Conservation (phyloP, 164 flowering plant species). For the Vitis amurensis region DNA sequence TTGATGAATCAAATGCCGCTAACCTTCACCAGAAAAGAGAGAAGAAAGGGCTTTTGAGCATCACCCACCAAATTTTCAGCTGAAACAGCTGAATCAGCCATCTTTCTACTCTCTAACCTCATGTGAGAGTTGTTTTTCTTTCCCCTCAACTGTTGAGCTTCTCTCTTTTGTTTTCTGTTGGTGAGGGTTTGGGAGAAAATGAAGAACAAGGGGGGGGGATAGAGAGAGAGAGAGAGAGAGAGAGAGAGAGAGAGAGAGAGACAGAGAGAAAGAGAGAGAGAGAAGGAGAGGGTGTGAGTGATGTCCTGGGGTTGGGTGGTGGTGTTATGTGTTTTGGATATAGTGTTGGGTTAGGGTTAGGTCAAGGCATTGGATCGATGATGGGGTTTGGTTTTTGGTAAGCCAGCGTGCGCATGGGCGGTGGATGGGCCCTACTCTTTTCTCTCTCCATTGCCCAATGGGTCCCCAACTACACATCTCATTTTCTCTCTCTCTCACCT, state of each 20-base stretch:
- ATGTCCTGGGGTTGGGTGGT: slow-evolving; percentile 4
- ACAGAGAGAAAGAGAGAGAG: slow-evolving; percentile 7
- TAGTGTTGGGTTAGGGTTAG: slow-evolving; percentile 57
- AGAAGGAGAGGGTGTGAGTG: slow-evolving; percentile 9
- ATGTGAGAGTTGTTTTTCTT: slow-evolving; percentile 5
- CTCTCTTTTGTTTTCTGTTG: slow-evolving; percentile 3
- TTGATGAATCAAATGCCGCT: slow-evolving; percentile 21
- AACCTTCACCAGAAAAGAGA: slow-evolving; percentile 20
- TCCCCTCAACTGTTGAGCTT: background rate
- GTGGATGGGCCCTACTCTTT: slow-evolving; percentile 52
- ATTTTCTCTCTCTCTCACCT: slow-evolving; percentile 26
- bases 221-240: background rate
- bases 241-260: background rate
- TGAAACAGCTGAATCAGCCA: slow-evolving; percentile 21
- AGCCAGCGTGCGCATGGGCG: slow-evolving; percentile 82
- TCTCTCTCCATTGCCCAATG: slow-evolving; percentile 5
- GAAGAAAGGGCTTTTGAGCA: slow-evolving; percentile 20
- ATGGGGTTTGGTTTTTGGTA: slow-evolving; percentile 43
- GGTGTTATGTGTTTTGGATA: slow-evolving; percentile 8
- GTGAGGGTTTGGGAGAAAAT: slow-evolving; percentile 31
- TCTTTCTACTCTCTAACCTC: slow-evolving; percentile 20
- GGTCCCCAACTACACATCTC: slow-evolving; percentile 27
- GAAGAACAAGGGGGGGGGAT: slow-evolving; percentile 1
- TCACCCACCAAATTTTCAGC: slow-evolving; percentile 43
- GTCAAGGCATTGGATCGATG: slow-evolving; percentile 46